These are phyloP conservation scores for Torrubiellomyces zombiae DNA, from an alignment of 2,329 filamentous ascomycete genomes.

Conservation along the genomic window DNA sequence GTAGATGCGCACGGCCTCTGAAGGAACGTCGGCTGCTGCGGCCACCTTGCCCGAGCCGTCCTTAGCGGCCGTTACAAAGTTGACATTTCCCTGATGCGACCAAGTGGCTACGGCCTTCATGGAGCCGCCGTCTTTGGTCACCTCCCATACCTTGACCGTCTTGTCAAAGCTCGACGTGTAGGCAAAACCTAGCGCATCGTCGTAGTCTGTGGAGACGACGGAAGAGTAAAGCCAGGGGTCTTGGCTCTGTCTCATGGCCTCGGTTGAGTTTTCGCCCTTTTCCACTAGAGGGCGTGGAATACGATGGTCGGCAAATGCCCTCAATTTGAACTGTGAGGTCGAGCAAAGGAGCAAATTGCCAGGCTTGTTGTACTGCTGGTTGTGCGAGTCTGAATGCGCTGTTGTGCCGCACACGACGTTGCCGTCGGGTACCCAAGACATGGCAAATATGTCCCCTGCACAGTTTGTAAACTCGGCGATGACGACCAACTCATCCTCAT, in stretches of 20 bases:
- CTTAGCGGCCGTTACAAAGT: slow-evolving; percentile 41
- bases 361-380: slow-evolving; percentile 50
- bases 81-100: slow-evolving; percentile 40
- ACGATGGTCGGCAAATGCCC: slow-evolving; percentile 38
- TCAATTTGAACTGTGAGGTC: slow-evolving; percentile 23
- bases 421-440: slow-evolving; percentile 38
- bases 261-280: slow-evolving; percentile 35
- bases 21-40: slow-evolving; percentile 39
- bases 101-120: slow-evolving; percentile 32
- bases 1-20: slow-evolving; percentile 41
- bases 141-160: slow-evolving; percentile 42
- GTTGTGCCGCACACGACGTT: slow-evolving; percentile 45
- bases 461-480: slow-evolving; percentile 41
- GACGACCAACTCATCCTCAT: slow-evolving; percentile 34
- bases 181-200: slow-evolving; percentile 23
- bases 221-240: slow-evolving; percentile 49
- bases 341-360: slow-evolving; percentile 45
- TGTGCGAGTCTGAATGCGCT: slow-evolving; percentile 43
- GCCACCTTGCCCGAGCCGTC: slow-evolving; percentile 33
- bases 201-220: slow-evolving; percentile 44
- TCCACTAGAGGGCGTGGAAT: slow-evolving; percentile 35
- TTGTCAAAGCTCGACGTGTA: slow-evolving; percentile 47
- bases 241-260: slow-evolving; percentile 40
- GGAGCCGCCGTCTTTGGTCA: slow-evolving; percentile 17
- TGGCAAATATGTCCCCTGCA: slow-evolving; percentile 42